Percentiles rank a stretch among this genome's conserved stretches.
Evolutionary conservation across 495 filamentous ascomycete species (phyloP).

Genomic region (Talaromyces borbonicus): DNA sequence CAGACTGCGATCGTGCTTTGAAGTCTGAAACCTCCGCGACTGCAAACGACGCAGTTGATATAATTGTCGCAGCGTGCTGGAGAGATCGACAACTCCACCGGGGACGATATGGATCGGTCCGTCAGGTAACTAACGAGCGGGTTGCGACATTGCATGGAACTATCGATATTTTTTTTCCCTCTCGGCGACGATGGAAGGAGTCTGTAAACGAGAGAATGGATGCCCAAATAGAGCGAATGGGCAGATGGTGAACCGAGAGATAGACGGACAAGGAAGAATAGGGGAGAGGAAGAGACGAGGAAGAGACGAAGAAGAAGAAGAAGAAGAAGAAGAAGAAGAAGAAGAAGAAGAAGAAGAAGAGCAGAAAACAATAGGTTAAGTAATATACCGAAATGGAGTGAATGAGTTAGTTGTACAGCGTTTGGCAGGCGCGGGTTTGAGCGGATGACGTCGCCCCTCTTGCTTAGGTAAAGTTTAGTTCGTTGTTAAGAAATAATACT

Average conservation of each 20-base stretch:
- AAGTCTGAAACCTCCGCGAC: neutral
- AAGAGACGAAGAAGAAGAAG: too few relatives aligned
- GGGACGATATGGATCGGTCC: neutral
- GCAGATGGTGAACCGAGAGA: conserved; percentile 2
- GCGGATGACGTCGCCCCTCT: conserved; percentile 4
- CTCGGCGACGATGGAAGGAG: too few relatives aligned
- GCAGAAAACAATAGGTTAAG: too few relatives aligned
- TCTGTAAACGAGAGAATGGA: too few relatives aligned
- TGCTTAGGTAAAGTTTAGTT: neutral
- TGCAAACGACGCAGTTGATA: neutral
- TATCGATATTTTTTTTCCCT: too few relatives aligned
- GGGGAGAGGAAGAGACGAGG: neutral
- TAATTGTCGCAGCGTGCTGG: conserved; percentile 1
- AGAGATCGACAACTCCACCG: conserved; percentile 2
- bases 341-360: too few relatives aligned
- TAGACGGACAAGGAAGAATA: neutral
- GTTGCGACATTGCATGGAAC: neutral
- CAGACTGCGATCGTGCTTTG: neutral
- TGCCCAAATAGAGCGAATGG: too few relatives aligned
- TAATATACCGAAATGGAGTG: neutral
- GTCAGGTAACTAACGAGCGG: too few relatives aligned
- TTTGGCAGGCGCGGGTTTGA: neutral
- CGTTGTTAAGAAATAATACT: neutral
- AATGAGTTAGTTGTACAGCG: neutral
- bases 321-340: too few relatives aligned